Percentiles rank a stretch among this genome's conserved stretches.
Evolutionary conservation across 1,284 basidiomycete species (phyloP).

Genomic region (Ustilago crameri): DNA sequence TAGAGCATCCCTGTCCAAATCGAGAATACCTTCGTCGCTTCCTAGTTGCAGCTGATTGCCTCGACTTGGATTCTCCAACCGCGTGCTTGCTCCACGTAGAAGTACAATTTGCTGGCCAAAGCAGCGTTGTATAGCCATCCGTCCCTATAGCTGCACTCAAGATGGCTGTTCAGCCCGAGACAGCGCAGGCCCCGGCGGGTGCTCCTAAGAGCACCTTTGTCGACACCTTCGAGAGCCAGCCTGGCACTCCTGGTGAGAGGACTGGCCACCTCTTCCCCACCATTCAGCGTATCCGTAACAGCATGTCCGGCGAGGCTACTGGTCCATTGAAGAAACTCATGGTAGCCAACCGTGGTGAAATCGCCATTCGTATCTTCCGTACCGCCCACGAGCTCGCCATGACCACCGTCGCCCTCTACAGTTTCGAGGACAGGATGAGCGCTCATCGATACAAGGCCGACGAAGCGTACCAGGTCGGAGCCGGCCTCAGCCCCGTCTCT

Average conservation of each 20-base stretch:
- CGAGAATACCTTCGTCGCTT: neutral
- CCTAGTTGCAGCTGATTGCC: neutral
- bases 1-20: neutral
- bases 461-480: slow-evolving; percentile 97
- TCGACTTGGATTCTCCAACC: neutral
- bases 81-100: slow-evolving; percentile 1
- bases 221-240: slow-evolving; percentile 60
- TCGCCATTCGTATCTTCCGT: slow-evolving; percentile 97
- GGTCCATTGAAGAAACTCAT: slow-evolving; percentile 63
- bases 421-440: slow-evolving; percentile 92
- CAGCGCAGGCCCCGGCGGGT: slow-evolving; percentile 48
- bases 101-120: neutral
- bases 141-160: slow-evolving; percentile 2
- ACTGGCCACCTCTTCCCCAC: slow-evolving; percentile 63
- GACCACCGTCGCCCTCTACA: slow-evolving; percentile 99
- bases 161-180: slow-evolving; percentile 49
- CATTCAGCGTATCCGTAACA: slow-evolving; percentile 60
- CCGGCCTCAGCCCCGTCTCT: slow-evolving; percentile 91
- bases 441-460: slow-evolving; percentile 99
- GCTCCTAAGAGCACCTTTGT: slow-evolving; percentile 57
- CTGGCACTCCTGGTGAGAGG: slow-evolving; percentile 59
- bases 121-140: neutral
- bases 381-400: slow-evolving; percentile 98
- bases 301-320: slow-evolving; percentile 49
- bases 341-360: slow-evolving; percentile 74